phyloP scores from a whole-genome alignment of 352 stramenopile genomes.

The Pythium monospermum region DNA sequence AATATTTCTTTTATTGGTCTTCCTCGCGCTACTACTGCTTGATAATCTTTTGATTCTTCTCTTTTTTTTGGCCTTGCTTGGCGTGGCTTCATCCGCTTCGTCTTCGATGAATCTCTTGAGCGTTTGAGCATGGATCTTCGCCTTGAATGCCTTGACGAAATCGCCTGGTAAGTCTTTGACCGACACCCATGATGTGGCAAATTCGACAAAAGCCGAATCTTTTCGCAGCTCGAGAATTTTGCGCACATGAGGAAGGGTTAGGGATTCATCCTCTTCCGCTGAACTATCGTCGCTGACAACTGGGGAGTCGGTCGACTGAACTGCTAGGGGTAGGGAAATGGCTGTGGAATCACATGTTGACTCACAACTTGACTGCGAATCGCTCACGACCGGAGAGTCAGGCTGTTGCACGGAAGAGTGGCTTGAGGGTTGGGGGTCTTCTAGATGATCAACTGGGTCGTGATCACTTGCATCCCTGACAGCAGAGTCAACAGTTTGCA shows the following conservation, averaged over 20 bases:
- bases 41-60: not conserved
- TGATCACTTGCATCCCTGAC: no score
- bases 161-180: not conserved
- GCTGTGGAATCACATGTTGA: no score
- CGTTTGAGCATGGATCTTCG: not conserved
- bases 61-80: not conserved
- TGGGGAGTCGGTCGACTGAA: not conserved
- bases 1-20: no score
- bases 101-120: not conserved
- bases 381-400: not conserved
- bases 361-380: not conserved
- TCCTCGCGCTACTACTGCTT: not conserved
- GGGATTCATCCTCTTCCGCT: not conserved
- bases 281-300: not conserved
- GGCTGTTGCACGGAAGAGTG: no score
- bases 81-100: not conserved
- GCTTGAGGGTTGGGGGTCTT: no score
- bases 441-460: no score
- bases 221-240: not conserved
- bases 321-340: no score
- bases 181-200: not conserved
- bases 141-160: not conserved
- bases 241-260: not conserved
- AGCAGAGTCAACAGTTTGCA: no score
- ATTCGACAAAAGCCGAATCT: not conserved